phyloP scores from a whole-genome alignment of 2,329 filamentous ascomycete genomes.

The Scedosporium boydii region DNA sequence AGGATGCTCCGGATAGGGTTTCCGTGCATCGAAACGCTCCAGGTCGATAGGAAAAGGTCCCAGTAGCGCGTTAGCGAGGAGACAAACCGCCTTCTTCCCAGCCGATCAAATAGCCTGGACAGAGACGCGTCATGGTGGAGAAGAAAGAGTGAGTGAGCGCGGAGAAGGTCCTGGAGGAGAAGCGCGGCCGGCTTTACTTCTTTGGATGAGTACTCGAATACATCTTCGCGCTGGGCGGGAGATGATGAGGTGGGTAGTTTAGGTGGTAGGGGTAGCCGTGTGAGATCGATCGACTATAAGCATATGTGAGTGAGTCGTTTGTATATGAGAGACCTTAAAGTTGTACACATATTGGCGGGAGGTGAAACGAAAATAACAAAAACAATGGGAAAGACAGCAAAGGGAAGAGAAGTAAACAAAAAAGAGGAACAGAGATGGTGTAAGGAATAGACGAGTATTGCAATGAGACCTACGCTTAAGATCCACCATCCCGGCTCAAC shows the following conservation, averaged over 20 bases:
- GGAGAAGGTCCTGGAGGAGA: conserved; percentile 69
- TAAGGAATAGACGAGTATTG: not conserved
- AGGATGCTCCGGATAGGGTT: conserved; percentile 76
- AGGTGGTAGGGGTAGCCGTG: conserved; percentile 55
- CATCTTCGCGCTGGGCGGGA: conserved; percentile 30
- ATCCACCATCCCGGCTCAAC: conserved; percentile 94
- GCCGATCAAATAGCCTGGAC: conserved; percentile 56
- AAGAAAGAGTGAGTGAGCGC: conserved; percentile 75
- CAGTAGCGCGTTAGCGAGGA: conserved; percentile 70
- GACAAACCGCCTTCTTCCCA: conserved; percentile 60
- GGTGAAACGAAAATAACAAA: not conserved
- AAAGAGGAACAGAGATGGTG: too few species aligned
- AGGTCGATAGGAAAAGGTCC: conserved; percentile 59
- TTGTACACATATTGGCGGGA: not conserved
- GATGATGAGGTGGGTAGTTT: conserved; percentile 32
- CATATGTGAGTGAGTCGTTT: not conserved
- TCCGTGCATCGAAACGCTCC: conserved; percentile 85
- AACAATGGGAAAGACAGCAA: not conserved
- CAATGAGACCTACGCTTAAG: conserved; percentile 57
- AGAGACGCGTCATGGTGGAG: conserved; percentile 78
- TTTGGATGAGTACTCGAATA: conserved; percentile 74
- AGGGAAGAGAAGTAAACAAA: not conserved
- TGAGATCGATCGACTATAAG: conserved; percentile 67
- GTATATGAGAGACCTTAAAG: too few species aligned
- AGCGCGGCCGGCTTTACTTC: conserved; percentile 79